These are phyloP conservation scores for Kentomonas sorsogonicus DNA, from an alignment of 208 protist species.

Conservation along the genomic window DNA sequence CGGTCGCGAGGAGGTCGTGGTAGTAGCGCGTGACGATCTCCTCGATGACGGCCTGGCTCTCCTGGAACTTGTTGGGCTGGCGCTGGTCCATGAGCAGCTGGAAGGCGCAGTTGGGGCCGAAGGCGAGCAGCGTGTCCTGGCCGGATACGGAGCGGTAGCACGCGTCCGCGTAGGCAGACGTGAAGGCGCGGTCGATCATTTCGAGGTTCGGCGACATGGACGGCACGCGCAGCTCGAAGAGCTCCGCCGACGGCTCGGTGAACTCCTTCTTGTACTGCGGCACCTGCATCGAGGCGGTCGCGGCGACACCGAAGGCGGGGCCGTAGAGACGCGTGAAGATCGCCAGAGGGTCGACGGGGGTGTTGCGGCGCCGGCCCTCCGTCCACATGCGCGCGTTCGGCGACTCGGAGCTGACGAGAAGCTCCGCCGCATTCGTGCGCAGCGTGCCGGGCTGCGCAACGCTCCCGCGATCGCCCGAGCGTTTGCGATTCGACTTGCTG, in stretches of 20 bases:
- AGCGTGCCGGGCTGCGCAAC: too few species aligned
- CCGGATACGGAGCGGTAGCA: slow-evolving; percentile 29
- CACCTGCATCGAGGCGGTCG: neutral
- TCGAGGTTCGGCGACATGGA: slow-evolving; percentile 25
- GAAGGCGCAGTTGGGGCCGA: slow-evolving; percentile 33
- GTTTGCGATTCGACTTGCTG: too few species aligned
- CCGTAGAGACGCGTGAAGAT: too few species aligned
- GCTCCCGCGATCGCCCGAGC: too few species aligned
- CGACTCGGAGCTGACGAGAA: too few species aligned
- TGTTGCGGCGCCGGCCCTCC: too few species aligned
- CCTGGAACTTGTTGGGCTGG: slow-evolving; percentile 21
- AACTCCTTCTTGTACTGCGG: neutral
- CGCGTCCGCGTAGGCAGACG: slow-evolving; percentile 30
- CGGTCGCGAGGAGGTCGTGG: slow-evolving; percentile 27
- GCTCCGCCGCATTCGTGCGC: too few species aligned
- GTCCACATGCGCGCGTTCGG: too few species aligned
- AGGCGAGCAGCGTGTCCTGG: slow-evolving; percentile 22
- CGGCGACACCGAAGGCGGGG: too few species aligned
- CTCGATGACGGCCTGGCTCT: slow-evolving; percentile 23
- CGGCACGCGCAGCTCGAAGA: slow-evolving; percentile 26
- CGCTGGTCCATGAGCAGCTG: slow-evolving; percentile 28
- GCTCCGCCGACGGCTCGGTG: neutral
- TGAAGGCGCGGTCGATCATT: slow-evolving; percentile 27
- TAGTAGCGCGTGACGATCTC: slow-evolving; percentile 31
- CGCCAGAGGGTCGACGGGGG: too few species aligned